Evolutionary conservation across 371 early-diverging fungal genomes (phyloP).

Genomic region (Rhizopus arrhizus): DNA sequence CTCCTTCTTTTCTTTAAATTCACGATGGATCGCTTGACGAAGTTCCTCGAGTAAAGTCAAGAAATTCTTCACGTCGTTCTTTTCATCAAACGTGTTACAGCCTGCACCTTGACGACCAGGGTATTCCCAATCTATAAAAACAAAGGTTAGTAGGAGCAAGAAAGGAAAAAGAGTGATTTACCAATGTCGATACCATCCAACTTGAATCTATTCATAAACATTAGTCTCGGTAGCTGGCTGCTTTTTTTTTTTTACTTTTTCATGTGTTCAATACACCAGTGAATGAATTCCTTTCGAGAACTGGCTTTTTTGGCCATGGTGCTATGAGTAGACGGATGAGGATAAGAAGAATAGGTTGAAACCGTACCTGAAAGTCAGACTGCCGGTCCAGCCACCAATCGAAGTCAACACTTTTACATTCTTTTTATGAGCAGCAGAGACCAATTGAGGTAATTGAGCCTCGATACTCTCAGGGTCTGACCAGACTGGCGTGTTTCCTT

Average conservation of each 20-base stretch:
- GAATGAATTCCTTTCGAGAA: conserved; percentile 44
- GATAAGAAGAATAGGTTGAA: background rate
- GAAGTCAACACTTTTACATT: conserved; percentile 56
- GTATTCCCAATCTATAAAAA: conserved; percentile 63
- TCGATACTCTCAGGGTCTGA: conserved; percentile 24
- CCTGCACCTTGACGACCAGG: conserved; percentile 60
- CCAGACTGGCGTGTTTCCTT: conserved; percentile 39
- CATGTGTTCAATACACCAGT: conserved; percentile 41
- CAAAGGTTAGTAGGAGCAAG: background rate
- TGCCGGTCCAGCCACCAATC: conserved; percentile 79
- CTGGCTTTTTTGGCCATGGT: conserved; percentile 42
- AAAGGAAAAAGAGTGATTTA: conserved; percentile 5
- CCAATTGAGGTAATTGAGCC: conserved; percentile 38
- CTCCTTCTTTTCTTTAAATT: conserved; percentile 55
- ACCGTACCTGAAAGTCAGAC: conserved; percentile 57
- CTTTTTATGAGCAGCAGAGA: conserved; percentile 51
- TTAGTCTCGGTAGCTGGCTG: background rate
- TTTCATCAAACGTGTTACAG: conserved; percentile 46
- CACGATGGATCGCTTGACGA: conserved; percentile 56
- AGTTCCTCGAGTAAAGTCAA: conserved; percentile 56
- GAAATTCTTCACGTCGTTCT: conserved; percentile 51
- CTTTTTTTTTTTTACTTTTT: conserved; percentile 10
- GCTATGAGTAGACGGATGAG: conserved; percentile 2
- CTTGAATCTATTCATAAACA: conserved; percentile 19
- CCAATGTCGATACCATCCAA: conserved; percentile 45